A percentile compares a stretch with the other conserved stretches of the same genome.
phyloP scores from a whole-genome alignment of 164 flowering plant genomes.

The Echeveria elegans region DNA sequence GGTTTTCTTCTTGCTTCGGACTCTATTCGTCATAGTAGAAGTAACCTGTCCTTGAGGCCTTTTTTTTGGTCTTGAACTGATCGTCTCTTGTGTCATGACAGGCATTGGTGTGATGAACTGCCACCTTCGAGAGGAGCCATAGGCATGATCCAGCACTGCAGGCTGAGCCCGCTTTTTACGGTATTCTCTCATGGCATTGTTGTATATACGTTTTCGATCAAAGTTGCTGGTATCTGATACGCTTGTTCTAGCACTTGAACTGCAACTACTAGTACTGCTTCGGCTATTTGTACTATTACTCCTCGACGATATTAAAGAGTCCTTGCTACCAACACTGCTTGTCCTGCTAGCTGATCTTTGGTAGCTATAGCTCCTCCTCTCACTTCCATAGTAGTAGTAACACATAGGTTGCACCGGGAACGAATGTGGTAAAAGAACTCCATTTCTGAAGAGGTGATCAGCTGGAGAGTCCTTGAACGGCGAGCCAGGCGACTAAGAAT shows the following conservation, averaged over 20 bases:
- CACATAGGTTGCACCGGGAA: constrained; percentile 21
- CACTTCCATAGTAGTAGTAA: background rate
- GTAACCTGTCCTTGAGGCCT: constrained; percentile 3
- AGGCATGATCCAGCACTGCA: constrained; percentile 14
- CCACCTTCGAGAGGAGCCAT: constrained; percentile 43
- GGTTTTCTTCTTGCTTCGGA: constrained; percentile 6
- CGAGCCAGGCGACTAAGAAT: constrained; percentile 17
- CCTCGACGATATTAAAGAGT: constrained; percentile 45
- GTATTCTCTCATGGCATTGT: constrained; percentile 3
- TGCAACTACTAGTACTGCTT: constrained; percentile 46
- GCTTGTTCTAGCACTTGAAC: constrained; percentile 55
- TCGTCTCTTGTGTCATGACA: constrained; percentile 19
- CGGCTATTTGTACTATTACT: constrained; percentile 57
- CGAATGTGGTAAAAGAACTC: constrained; percentile 48
- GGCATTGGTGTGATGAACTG: constrained; percentile 43
- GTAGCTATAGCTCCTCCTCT: background rate
- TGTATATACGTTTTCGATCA: constrained; percentile 18
- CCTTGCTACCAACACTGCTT: constrained; percentile 46
- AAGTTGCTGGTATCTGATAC: constrained; percentile 25
- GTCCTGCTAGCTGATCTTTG: constrained; percentile 18
- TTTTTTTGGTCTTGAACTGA: constrained; percentile 6
- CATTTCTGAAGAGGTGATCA: constrained; percentile 58
- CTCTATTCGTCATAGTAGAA: background rate
- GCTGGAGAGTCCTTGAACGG: constrained; percentile 38
- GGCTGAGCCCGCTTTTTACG: constrained; percentile 1